Base-by-base conservation (phyloP, 2,329 filamentous ascomycete genomes). In the Aureobasidium musti region DNA sequence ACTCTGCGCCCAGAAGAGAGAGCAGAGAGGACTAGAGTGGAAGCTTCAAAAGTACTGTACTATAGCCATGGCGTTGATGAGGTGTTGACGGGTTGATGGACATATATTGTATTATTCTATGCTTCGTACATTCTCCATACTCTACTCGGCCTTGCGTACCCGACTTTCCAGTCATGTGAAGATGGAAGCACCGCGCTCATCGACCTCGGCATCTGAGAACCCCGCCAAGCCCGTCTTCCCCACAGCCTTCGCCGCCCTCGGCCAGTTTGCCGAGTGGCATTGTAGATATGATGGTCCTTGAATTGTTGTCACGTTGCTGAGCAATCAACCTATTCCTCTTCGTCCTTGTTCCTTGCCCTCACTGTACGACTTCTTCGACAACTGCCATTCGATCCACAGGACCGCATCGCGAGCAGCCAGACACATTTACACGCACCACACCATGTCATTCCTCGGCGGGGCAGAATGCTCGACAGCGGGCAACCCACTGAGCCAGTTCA, bases 401-500 rank as follows among this genome's bases (percentile, higher is more conserved):
- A 21, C 13, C 23, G 4, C 43, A 35, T 30, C 19, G 17, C 54
- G n/a, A 35, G 26, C 39, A 10, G 14, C n/a, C 39, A 45, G 11
- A 35, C 28, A 35, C 37, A 37, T 37, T 13, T 5, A 35, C 14
- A 23, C 5, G 8, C 57, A 61, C 26, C 57, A 47, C 43, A 49
- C 26, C 61, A 98, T 99, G 94, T 97, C 94, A 65, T 98, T 99
- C 79, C 86, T 98, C 74, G 91, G 92, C 80, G 93, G 94, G 73
- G 91, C 94, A 73, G 95, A 98, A 82, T 99, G 95, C 84, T 98
- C 94, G 66, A 96, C 95, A 69, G 92, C 91, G 71, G 92, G 90
- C 75, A 99, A 99, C 79, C 95, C 96, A 67, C 88, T 99, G 74
- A 94, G 91, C 77, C 95, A 98, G 83, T 96, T 99, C 78, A 92